A percentile compares a stretch with the other conserved stretches of the same genome.
Conservation (phyloP, 2,329 filamentous ascomycete species). For the Hymenoscyphus occultus region DNA sequence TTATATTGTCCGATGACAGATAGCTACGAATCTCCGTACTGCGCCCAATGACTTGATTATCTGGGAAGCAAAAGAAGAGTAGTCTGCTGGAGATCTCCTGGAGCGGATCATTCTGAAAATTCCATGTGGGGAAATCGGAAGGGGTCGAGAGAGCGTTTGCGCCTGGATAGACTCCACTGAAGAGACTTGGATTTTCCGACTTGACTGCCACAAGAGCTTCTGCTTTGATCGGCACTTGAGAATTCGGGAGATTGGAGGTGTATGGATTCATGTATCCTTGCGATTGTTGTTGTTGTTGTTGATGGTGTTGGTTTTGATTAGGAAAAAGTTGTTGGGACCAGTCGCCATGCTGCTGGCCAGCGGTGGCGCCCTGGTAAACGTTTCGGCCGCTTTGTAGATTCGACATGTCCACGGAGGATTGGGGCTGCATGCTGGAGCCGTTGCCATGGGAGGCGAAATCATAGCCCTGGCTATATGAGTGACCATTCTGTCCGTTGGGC, state of each 20-base stretch:
- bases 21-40: slow-evolving; percentile 51
- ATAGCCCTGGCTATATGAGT: slow-evolving; percentile 38
- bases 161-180: slow-evolving; percentile 26
- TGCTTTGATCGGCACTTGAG: slow-evolving; percentile 63
- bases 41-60: slow-evolving; percentile 54
- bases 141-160: slow-evolving; percentile 30
- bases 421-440: slow-evolving; percentile 32
- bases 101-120: slow-evolving; percentile 45
- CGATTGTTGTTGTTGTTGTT: slow-evolving; percentile 30
- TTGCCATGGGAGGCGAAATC: slow-evolving; percentile 37
- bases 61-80: slow-evolving; percentile 55
- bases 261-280: slow-evolving; percentile 52
- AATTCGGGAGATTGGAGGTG: slow-evolving; percentile 61
- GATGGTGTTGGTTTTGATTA: slow-evolving; percentile 63
- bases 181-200: slow-evolving; percentile 41
- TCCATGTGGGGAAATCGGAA: slow-evolving; percentile 42
- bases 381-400: slow-evolving; percentile 39
- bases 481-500: slow-evolving; percentile 58
- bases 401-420: slow-evolving; percentile 29
- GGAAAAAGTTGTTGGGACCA: slow-evolving; percentile 79
- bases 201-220: slow-evolving; percentile 46
- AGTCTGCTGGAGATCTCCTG: slow-evolving; percentile 54
- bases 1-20: slow-evolving; percentile 65
- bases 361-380: slow-evolving; percentile 55
- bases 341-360: slow-evolving; percentile 60